phyloP scores from a whole-genome alignment of 805 yeast species.

The Saccharomycopsis sp. region DNA sequence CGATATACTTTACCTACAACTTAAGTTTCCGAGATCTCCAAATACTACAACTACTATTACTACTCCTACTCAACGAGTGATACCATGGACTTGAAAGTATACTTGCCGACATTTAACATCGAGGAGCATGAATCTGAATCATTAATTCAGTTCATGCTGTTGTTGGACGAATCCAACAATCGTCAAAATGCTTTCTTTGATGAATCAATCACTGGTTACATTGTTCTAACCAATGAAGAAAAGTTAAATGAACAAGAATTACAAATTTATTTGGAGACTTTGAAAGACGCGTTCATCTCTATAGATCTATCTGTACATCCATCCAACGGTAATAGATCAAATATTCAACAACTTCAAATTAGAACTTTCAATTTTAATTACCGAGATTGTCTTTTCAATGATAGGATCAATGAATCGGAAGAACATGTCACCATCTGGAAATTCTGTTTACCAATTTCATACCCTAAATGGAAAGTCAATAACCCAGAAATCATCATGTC shows the following conservation, averaged over 20 bases:
- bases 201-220: slow-evolving; percentile 19
- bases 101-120: slow-evolving; percentile 19
- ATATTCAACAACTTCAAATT: slow-evolving; percentile 6
- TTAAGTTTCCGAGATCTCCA: too few relatives aligned
- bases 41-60: too few relatives aligned
- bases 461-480: slow-evolving; percentile 21
- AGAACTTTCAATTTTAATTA: slow-evolving; percentile 13
- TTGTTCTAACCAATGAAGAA: slow-evolving; percentile 17
- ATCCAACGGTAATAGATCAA: slow-evolving; percentile 9
- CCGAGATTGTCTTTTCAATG: slow-evolving; percentile 18
- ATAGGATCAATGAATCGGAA: slow-evolving; percentile 7
- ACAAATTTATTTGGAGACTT: slow-evolving; percentile 13
- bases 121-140: slow-evolving; percentile 15
- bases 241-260: slow-evolving; percentile 3
- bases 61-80: too few relatives aligned
- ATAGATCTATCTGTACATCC: slow-evolving; percentile 22
- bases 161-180: slow-evolving; percentile 15
- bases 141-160: slow-evolving; percentile 11
- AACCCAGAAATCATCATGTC: slow-evolving; percentile 21
- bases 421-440: slow-evolving; percentile 19
- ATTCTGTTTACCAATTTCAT: slow-evolving; percentile 18
- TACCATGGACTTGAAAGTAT: slow-evolving; percentile 20
- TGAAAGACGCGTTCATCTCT: slow-evolving; percentile 16
- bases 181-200: slow-evolving; percentile 22
- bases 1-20: too few relatives aligned